Conservation (phyloP, 176 grass and related monocot genomes). For the Eremochloa ophiuroides region DNA sequence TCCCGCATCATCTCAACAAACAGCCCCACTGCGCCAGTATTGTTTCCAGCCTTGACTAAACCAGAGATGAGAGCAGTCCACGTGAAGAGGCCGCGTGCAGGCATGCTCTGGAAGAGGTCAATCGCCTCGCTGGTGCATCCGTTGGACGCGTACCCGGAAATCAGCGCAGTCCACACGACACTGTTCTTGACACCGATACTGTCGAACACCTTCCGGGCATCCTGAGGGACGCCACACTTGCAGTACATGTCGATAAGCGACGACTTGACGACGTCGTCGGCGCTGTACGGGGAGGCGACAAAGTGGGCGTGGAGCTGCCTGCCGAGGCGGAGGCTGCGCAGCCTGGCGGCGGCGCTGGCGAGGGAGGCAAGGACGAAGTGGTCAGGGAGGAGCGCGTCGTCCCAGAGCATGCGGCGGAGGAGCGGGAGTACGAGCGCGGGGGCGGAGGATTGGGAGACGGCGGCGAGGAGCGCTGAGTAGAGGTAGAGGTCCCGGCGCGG, state of each 20-base stretch:
- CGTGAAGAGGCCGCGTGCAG: slow-evolving; percentile 45
- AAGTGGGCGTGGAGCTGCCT: slow-evolving; percentile 69
- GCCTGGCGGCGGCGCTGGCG: slow-evolving; percentile 31
- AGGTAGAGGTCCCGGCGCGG: slow-evolving; percentile 45
- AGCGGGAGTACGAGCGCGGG: slow-evolving; percentile 37
- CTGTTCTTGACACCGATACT: slow-evolving; percentile 53
- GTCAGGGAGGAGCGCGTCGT: slow-evolving; percentile 50
- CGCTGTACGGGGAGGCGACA: slow-evolving; percentile 31
- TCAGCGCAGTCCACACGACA: slow-evolving; percentile 71
- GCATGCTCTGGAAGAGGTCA: slow-evolving; percentile 63
- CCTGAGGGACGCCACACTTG: slow-evolving; percentile 42
- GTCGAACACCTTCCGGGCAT: slow-evolving; percentile 76
- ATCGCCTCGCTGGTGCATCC: slow-evolving; percentile 39
- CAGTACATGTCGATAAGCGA: slow-evolving; percentile 88
- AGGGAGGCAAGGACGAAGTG: slow-evolving; percentile 68
- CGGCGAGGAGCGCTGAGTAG: slow-evolving; percentile 64
- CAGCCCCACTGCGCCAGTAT: slow-evolving; percentile 35
- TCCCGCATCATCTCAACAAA: slow-evolving; percentile 74
- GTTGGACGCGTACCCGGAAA: slow-evolving; percentile 59
- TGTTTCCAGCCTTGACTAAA: slow-evolving; percentile 48
- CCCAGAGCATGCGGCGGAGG: slow-evolving; percentile 52
- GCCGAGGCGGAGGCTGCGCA: slow-evolving; percentile 52
- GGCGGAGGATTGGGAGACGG: slow-evolving; percentile 43
- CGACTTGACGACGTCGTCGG: slow-evolving; percentile 62
- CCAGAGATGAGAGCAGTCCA: slow-evolving; percentile 90